Base-by-base conservation (phyloP, 78 protist genomes). In the Dictyostelium firmibasis region DNA sequence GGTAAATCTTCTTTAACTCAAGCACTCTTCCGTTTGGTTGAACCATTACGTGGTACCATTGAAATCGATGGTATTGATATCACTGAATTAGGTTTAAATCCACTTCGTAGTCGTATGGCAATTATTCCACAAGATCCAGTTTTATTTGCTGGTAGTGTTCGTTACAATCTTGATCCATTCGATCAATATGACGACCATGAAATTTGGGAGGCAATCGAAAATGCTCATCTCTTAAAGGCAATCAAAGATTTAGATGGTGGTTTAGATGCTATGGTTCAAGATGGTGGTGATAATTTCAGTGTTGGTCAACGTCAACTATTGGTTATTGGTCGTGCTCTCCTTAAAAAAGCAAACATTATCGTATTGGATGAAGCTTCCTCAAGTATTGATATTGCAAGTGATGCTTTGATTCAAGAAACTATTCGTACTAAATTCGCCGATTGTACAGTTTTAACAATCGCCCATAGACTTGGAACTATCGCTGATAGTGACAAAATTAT, bases 81-180 rank as follows among this genome's bases (percentile, higher is more conserved):
- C 27, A 0, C 88, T 0, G 18, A 23, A 3, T 9, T 98, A 14
- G 92, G 93, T 1, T 43, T 97, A 27, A 11, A n/a, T 8, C 47
- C 29, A 23, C 92, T 98, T 41, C 97, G 99, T 29, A 29, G 60
- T 14, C 53, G 85, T 23, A 72, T 98, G 10, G 72, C 99, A 1
- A 97, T 98, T 95, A 98, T 98, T 72, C 98, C 99, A 11, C 96
- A 99, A 95, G 99, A 97, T 69, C 98, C 99, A 31, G 86, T 86
- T n/a, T 83, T 98, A 78, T 97, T 98, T 86, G 78, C 97, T 4
- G 99, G 98, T 36, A 92, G 86, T 25, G 33, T 93, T 41, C 75
- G 96, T 38, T 31, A 31, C 44, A 93, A 93, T 64, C 67, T 93
- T n/a, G 96, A 93, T 43, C 99, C 99, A 27, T 92, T 94, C 81